A percentile compares a stretch with the other conserved stretches of the same genome.
phyloP scores from a whole-genome alignment of 2,329 filamentous ascomycete species.

The Helotiales sp. region DNA sequence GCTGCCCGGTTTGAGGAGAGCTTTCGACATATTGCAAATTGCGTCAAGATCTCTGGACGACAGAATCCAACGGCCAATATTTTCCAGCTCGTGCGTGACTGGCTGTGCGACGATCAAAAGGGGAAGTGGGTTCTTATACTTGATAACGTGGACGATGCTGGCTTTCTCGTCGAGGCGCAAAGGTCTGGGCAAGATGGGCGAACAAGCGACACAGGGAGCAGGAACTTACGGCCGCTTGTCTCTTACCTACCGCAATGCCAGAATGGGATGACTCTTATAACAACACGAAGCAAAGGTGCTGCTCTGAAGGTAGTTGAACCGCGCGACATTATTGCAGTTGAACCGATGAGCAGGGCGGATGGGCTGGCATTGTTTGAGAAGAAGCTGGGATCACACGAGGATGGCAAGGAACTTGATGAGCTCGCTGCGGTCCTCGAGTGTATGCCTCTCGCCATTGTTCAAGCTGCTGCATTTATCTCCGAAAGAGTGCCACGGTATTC shows the following conservation, averaged over 20 bases:
- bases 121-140: constrained; percentile 46
- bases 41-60: constrained; percentile 41
- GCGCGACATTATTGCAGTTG: constrained; percentile 38
- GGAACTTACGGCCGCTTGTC: constrained; percentile 23
- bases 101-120: constrained; percentile 35
- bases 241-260: constrained; percentile 32
- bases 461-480: constrained; percentile 39
- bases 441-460: constrained; percentile 40
- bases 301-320: constrained; percentile 34
- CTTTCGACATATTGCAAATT: constrained; percentile 44
- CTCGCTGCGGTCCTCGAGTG: constrained; percentile 32
- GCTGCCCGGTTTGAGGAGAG: constrained; percentile 44
- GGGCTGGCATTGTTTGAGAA: constrained; percentile 41
- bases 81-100: constrained; percentile 42
- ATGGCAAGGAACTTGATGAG: constrained; percentile 21
- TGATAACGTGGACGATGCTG: constrained; percentile 46
- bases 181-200: constrained; percentile 22
- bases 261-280: constrained; percentile 37
- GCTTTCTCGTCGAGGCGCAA: constrained; percentile 33
- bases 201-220: constrained; percentile 19
- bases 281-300: constrained; percentile 34
- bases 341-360: constrained; percentile 38
- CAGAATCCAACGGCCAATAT: constrained; percentile 43
- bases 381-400: constrained; percentile 37
- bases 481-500: constrained; percentile 42